Base-by-base conservation (phyloP, 306 rosid species). In the Vigna radiata region DNA sequence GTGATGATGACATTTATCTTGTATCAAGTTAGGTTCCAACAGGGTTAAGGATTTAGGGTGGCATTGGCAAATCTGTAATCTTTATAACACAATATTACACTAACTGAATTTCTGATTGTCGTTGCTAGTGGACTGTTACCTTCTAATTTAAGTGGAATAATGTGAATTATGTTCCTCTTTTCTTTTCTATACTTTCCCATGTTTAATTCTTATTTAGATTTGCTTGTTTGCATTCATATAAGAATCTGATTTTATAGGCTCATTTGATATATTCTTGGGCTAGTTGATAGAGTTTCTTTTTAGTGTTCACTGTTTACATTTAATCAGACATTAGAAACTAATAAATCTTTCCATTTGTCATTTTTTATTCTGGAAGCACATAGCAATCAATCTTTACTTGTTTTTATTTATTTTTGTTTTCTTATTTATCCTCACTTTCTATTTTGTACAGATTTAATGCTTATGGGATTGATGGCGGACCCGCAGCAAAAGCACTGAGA, bases 381-480 rank as follows among this genome's bases (percentile, higher is more conserved):
- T 10, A 60, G 21, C 44, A 29, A 18, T 75, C 2, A 0, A 31
- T 60, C 75, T 39, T 67, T 73, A 59, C 10, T 72, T 79, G 17
- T 67, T 14, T 73, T 1, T 36, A 8, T 59, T 27, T 59, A 29
- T 15, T 59, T n/a, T 69, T 52, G 31, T 4, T 60, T 69, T 68
- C 58, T 25, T 81, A 43, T 50, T 27, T 27, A 33, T 23, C 8
- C 37, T 7, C 13, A 43, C 52, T 14, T 43, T 56, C 39, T 46
- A 25, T 31, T 33, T 54, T 16, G 13, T 74, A 41, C 83, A 87
- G 89, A 68, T 83, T 85, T 62, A 81, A 70, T 81, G 86, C 82
- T 19, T 83, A 83, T 81, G 93, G 93, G 17, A 73, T 70, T 76
- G 82, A 85, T 29, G 93, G 90, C 54, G 89, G 88, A 31, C 85